phyloP scores from a whole-genome alignment of 192 early-diverging fungal genomes.

The Rhizophagus prolifer region DNA sequence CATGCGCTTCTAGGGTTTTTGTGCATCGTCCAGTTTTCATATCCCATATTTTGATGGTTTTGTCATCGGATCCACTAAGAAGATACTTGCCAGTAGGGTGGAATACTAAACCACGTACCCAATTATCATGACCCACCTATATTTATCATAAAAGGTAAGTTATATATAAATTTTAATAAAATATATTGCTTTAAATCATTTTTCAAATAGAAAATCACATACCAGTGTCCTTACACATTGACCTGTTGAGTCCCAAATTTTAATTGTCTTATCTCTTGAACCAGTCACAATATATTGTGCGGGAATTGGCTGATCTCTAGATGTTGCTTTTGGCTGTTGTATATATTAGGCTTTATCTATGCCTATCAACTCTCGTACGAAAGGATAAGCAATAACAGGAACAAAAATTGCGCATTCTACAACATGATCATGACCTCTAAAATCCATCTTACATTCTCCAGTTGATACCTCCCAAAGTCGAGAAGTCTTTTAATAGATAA shows the following conservation, averaged over 20 bases:
- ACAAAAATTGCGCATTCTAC: slow-evolving; percentile 90
- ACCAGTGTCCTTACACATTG: slow-evolving; percentile 79
- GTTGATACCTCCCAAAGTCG: slow-evolving; percentile 74
- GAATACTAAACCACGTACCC: slow-evolving; percentile 84
- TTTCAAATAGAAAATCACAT: slow-evolving; percentile 23
- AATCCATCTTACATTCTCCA: slow-evolving; percentile 74
- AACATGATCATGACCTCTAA: slow-evolving; percentile 94
- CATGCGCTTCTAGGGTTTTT: slow-evolving; percentile 81
- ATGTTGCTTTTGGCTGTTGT: slow-evolving; percentile 40
- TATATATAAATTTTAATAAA: neutral
- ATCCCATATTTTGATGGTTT: slow-evolving; percentile 89
- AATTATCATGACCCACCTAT: slow-evolving; percentile 88
- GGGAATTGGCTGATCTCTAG: slow-evolving; percentile 49
- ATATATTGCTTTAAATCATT: neutral
- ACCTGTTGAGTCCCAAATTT: slow-evolving; percentile 75
- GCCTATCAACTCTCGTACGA: slow-evolving; percentile 69
- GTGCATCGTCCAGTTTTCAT: slow-evolving; percentile 76
- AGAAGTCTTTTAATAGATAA: slow-evolving; percentile 60
- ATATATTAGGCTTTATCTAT: slow-evolving; percentile 37
- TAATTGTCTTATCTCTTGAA: slow-evolving; percentile 89
- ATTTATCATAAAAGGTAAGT: slow-evolving; percentile 15
- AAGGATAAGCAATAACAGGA: slow-evolving; percentile 64
- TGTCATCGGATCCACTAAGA: slow-evolving; percentile 86
- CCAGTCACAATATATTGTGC: slow-evolving; percentile 78
- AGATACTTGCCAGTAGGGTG: slow-evolving; percentile 83